Evolutionary conservation across 805 yeast species (phyloP).

Genomic region (Candida vaughaniae): DNA sequence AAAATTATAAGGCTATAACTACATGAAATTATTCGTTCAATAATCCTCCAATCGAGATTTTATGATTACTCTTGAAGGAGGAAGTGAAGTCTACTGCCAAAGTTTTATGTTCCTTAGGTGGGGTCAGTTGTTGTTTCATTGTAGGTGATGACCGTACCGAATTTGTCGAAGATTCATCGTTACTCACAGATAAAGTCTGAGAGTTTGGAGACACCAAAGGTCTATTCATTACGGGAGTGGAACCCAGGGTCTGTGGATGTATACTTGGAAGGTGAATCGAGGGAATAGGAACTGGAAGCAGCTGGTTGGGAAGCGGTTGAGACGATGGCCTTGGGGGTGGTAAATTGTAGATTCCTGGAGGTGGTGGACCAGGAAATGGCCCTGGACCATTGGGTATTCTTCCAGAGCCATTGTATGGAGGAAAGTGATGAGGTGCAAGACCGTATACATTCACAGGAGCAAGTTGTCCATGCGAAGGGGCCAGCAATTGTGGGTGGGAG

Average conservation of each 20-base stretch:
- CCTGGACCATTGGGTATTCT: conserved; percentile 43
- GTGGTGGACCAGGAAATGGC: conserved; percentile 43
- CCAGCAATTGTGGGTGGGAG: neutral
- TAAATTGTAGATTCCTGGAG: conserved; percentile 15
- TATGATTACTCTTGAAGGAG: conserved; percentile 9
- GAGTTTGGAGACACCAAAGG: conserved; percentile 1
- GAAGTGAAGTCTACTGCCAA: conserved; percentile 14
- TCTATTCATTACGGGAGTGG: neutral
- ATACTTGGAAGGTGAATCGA: conserved; percentile 3
- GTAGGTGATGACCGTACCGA: conserved; percentile 3
- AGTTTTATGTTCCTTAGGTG: conserved; percentile 5
- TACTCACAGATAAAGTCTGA: neutral
- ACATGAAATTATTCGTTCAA: conserved; percentile 31
- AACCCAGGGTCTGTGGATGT: neutral
- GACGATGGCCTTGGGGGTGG: conserved; percentile 7
- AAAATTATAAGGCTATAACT: no score
- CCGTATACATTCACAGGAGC: conserved; percentile 14
- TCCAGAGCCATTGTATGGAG: conserved; percentile 35
- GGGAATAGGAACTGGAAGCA: conserved; percentile 2
- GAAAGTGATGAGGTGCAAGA: conserved; percentile 18
- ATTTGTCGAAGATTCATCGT: neutral
- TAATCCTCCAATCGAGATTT: conserved; percentile 38
- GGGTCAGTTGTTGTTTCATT: conserved; percentile 7
- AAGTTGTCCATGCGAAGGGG: neutral
- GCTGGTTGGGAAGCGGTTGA: conserved; percentile 1